Evolutionary conservation across 2,329 filamentous ascomycete genomes (phyloP), one percentile per base, ranked within the genome.

Genomic region (Basipetospora chlamydospora): DNA sequence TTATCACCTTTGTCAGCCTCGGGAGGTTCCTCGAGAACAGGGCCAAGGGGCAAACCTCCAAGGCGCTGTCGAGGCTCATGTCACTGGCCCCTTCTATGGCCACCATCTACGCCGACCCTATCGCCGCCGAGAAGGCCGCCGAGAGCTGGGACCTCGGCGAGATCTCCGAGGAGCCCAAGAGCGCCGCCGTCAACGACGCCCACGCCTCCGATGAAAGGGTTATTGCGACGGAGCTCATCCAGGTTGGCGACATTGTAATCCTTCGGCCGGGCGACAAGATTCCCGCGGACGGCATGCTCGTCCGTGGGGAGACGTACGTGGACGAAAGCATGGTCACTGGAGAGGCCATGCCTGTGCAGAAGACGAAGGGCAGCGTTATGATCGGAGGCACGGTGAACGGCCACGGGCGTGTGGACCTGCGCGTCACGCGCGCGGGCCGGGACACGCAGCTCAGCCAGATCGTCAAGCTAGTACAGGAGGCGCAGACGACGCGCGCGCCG

Each of bases 301-400:
- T 85, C 39, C 76, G 81, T 37, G 90, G 90, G 22, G 84, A 95
- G 57, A 93, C 85, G 25, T 94, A 92, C 49, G 74, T 95, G 16
- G 86, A 98, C 46, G 90, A 98, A 60, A 94, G 86, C 52, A 96
- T 96, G 88, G 87, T 98, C 33, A 98, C 90, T 5, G 90, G 90
- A 45, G 90, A 98, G 60, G 82, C 90, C 3, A 88, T 95, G 71
- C 88, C 90, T 0, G 86, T 96, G 25, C 76, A 85, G 48, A 98
- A 98, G 60, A 78, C 73, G 46, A 79, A 83, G 48, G 85, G 82
- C 7, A 77, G 76, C 46, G 59, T 73, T 29, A 64, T 98, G 39
- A 90, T 96, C 54, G 90, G 86, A 35, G 90, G 90, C 21, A 96
- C 90, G 2, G 88, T 98, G 50, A 98, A 98, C 53, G 85, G 87